phyloP scores from a whole-genome alignment of 805 yeast genomes.

The Wickerhamiella musiphila region DNA sequence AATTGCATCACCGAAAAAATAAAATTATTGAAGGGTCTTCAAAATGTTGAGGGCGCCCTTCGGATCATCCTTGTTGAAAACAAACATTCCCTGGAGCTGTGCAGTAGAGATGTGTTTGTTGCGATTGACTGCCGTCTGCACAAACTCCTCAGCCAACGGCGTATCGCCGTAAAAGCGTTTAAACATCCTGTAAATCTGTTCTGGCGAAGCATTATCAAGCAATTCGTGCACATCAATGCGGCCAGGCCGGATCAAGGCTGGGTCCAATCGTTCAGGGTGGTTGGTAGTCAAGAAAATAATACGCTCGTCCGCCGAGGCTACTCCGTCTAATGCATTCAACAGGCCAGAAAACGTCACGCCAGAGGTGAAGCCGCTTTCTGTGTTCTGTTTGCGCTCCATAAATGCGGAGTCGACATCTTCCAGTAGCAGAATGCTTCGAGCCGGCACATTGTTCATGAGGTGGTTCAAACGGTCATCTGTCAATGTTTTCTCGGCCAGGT shows the following conservation, averaged over 20 bases:
- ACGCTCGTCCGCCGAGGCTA: slow-evolving; percentile 92
- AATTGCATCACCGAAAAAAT: too few species aligned
- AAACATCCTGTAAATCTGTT: slow-evolving; percentile 74
- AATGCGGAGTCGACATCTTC: slow-evolving; percentile 97
- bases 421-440: slow-evolving; percentile 61
- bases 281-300: slow-evolving; percentile 96
- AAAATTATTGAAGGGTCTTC: neutral
- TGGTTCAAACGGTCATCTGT: slow-evolving; percentile 93
- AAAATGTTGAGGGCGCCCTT: slow-evolving; percentile 38
- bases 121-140: slow-evolving; percentile 29
- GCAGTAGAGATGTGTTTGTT: slow-evolving; percentile 67
- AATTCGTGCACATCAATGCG: slow-evolving; percentile 72
- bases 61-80: slow-evolving; percentile 75
- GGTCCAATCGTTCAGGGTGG: slow-evolving; percentile 85
- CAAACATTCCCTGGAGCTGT: slow-evolving; percentile 87
- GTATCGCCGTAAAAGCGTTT: slow-evolving; percentile 63
- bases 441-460: slow-evolving; percentile 90
- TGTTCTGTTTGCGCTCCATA: slow-evolving; percentile 56
- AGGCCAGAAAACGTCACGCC: slow-evolving; percentile 94
- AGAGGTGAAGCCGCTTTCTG: slow-evolving; percentile 60
- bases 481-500: slow-evolving; percentile 73
- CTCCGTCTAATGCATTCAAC: slow-evolving; percentile 89
- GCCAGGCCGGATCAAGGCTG: slow-evolving; percentile 89
- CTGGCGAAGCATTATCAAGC: slow-evolving; percentile 72
- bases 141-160: slow-evolving; percentile 35